Base-by-base conservation (phyloP, 495 filamentous ascomycete species). In the Penicillium egyptiacum region DNA sequence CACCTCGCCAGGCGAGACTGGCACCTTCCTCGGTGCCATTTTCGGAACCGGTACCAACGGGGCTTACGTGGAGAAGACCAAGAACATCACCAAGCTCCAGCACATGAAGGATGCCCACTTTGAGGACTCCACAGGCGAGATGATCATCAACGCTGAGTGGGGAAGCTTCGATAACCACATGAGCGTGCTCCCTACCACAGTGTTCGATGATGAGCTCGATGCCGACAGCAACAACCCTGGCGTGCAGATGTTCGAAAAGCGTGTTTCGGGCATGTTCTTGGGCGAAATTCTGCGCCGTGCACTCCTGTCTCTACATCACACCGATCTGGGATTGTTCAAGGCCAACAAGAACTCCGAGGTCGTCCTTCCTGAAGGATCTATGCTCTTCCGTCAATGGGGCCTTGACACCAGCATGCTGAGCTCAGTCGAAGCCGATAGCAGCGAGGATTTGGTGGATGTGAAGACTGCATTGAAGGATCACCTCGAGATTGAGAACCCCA, bases 61-160 rank as follows among this genome's bases (percentile, higher is more conserved):
- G 19, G 92, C 91, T 4, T 97, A 97, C 66, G 84, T 97, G 17
- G 73, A 82, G 68, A 80, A 79, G 62, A 67, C 80, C 12, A 66
- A 76, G 25, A 77, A 71, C 43, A 64, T 83, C 28, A 78, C 71
- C 43, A 83, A 83, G 65, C 64, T 83, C 43, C 51, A 62, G 31
- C 60, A 67, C 12, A 76, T 77, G 44, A 69, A 79, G 49, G 72
- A 73, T 52, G 75, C 72, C 26, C 80, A 86, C 20, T 95, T 88
- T 61, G 91, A 98, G 71, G 83, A 81, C 45, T 85, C 83, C 4
- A 95, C 92, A 0, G 91, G 92, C 19, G 83, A 92, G 53, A 98
- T 98, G 94, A 91, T 98, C 53, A 84, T 98, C 70, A 98, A 98
- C 73, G 93, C 91, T 3, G 94, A 98, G 75, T 98, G 94, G 94